Base-by-base conservation (phyloP, 1,284 basidiomycete genomes). In the Malassezia caprae region DNA sequence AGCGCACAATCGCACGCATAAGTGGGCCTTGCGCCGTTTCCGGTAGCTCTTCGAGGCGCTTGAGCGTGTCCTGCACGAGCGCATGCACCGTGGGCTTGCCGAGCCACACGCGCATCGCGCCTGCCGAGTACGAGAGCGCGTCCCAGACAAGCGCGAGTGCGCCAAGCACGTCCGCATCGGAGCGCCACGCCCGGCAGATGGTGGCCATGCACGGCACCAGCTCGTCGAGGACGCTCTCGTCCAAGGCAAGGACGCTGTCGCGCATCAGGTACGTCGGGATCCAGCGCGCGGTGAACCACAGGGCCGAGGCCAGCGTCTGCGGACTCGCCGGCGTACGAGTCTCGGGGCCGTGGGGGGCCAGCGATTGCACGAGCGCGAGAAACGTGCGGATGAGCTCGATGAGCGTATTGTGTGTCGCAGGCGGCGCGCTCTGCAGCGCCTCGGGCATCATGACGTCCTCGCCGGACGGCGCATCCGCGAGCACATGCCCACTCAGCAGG, bases 241-340 rank as follows among this genome's bases (percentile, higher is more conserved):
- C 56, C 19, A 72, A 61, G 49, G 63, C 47, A 31, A 61, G 35
- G 35, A 48, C 48, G 26, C 58, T 53, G 12, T 56, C 48, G 46
- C 53, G 56, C 15, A 68, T 56, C 11, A 64, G 62, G 59, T 62
- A 75, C 32, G 61, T 56, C 7, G 67, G 65, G 30, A 61, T 64
- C 68, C 68, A 71, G 12, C 70, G 66, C 10, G 60, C 67, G 1
- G 56, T 64, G 35, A 71, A 63, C 65, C 65, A 68, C 3, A 72
- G 51, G 13, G 65, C 50, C 13, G 68, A 67, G 21, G 63, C 63
- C 24, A 67, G 51, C 13, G 65, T 64, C 50, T 65, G 68, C 19
- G 70, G 70, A 47, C 68, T 71, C 6, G 59, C 60, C 17, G 64
- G 59, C 27, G 60, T 52, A 19, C 56, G 41, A 2, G 58, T 51